A percentile compares a stretch with the other conserved stretches of the same genome.
Evolutionary conservation across 1,284 basidiomycete genomes (phyloP).

Genomic region (Malassezia equina): DNA sequence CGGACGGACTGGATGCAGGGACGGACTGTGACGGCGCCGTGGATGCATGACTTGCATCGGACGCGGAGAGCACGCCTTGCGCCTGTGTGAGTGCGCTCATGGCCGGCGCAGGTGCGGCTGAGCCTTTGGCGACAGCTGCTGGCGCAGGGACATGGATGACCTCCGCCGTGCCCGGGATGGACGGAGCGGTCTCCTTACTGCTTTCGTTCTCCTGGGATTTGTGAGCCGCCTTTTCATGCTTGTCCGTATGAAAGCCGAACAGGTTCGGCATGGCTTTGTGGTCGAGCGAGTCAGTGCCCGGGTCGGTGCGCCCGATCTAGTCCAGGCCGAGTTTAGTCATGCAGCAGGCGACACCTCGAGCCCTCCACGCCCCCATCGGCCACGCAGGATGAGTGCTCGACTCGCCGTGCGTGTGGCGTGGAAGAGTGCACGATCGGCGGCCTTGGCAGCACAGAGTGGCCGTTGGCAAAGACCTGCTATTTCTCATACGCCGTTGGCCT

Average conservation of each 20-base stretch:
- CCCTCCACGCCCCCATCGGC: background rate
- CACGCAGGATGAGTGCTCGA: background rate
- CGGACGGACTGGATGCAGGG: background rate
- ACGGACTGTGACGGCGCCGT: background rate
- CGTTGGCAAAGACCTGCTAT: background rate
- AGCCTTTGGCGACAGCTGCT: background rate
- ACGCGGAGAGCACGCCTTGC: background rate
- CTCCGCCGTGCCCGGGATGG: background rate
- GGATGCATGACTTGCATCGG: background rate
- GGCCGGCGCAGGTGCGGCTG: background rate
- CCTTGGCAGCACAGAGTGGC: background rate
- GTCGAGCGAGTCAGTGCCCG: background rate
- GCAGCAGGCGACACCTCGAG: background rate
- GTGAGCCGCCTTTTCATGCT: background rate
- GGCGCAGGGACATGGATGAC: background rate
- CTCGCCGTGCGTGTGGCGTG: background rate
- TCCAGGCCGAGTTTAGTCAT: background rate
- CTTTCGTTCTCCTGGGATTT: background rate
- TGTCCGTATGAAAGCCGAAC: conserved; percentile 1
- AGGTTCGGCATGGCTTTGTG: conserved; percentile 1
- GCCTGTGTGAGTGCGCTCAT: background rate
- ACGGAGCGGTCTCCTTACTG: background rate
- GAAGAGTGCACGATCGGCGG: background rate
- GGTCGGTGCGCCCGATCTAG: background rate
- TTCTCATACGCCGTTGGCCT: background rate